Percentiles rank a stretch among this genome's conserved stretches.
Evolutionary conservation across 2,329 filamentous ascomycete genomes (phyloP).

Genomic region (Exutisphaerella laricina): DNA sequence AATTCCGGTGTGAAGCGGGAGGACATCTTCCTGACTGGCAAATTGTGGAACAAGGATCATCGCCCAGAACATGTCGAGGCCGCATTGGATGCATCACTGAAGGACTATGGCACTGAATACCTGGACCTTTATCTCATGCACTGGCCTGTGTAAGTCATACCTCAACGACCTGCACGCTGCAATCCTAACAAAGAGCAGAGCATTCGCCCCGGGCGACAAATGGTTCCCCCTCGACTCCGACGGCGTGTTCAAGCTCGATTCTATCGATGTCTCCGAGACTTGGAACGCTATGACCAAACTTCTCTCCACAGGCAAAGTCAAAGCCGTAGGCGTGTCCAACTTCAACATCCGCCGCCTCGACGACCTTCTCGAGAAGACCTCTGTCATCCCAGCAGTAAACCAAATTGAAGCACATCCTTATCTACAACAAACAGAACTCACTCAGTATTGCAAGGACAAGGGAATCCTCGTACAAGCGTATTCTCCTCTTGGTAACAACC

Average conservation of each 20-base stretch:
- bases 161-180: background rate
- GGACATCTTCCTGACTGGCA: slow-evolving; percentile 46
- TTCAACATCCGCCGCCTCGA: slow-evolving; percentile 24
- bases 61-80: slow-evolving; percentile 44
- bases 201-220: slow-evolving; percentile 16
- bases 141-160: slow-evolving; percentile 41
- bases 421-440: slow-evolving; percentile 20
- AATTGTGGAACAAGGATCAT: slow-evolving; percentile 57
- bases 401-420: slow-evolving; percentile 25
- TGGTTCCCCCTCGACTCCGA: slow-evolving; percentile 45
- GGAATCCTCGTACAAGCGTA: slow-evolving; percentile 23
- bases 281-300: slow-evolving; percentile 27
- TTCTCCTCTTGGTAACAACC: slow-evolving; percentile 35
- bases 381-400: slow-evolving; percentile 23
- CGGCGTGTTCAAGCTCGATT: slow-evolving; percentile 35
- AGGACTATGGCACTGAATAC: slow-evolving; percentile 42
- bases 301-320: slow-evolving; percentile 24
- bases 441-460: slow-evolving; percentile 19
- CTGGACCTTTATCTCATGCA: slow-evolving; percentile 50
- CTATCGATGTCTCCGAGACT: slow-evolving; percentile 31
- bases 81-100: slow-evolving; percentile 32
- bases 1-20: slow-evolving; percentile 25
- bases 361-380: slow-evolving; percentile 18
- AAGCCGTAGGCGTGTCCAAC: slow-evolving; percentile 28
- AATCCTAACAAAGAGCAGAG: slow-evolving; percentile 8